These are phyloP conservation scores for Fonsecaea multimorphosa DNA, from an alignment of 2,329 filamentous ascomycete species.

Conservation along the genomic window DNA sequence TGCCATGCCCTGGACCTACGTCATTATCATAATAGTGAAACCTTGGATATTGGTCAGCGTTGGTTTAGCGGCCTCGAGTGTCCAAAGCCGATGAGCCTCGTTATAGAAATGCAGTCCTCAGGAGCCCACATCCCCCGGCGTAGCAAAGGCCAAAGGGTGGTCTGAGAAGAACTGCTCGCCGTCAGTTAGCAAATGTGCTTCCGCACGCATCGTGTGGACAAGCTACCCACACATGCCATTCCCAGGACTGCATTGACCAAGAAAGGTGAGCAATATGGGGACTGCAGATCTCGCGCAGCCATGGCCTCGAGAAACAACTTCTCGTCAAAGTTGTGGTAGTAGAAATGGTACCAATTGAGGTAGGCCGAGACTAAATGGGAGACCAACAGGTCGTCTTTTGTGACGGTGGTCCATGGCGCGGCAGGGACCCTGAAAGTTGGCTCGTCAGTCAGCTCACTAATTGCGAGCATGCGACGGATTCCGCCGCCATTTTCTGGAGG, in stretches of 20 bases:
- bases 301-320: slow-evolving; percentile 44
- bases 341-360: slow-evolving; percentile 44
- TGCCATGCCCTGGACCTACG: slow-evolving; percentile 21
- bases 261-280: slow-evolving; percentile 44
- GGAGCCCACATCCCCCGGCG: slow-evolving; percentile 41
- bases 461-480: slow-evolving; percentile 23
- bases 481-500: slow-evolving; percentile 12
- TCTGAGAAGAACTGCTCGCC: slow-evolving; percentile 47
- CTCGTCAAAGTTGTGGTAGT: slow-evolving; percentile 43
- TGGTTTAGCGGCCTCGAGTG: slow-evolving; percentile 44
- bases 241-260: slow-evolving; percentile 46
- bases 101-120: slow-evolving; percentile 45
- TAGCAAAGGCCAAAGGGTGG: slow-evolving; percentile 43
- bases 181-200: not conserved
- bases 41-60: slow-evolving; percentile 48
- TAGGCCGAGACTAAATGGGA: slow-evolving; percentile 46
- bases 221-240: slow-evolving; percentile 31
- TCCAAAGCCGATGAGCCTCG: slow-evolving; percentile 48
- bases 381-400: slow-evolving; percentile 43
- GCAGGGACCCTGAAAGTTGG: slow-evolving; percentile 22
- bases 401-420: slow-evolving; percentile 43
- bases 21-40: slow-evolving; percentile 44
- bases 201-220: not conserved
- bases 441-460: slow-evolving; percentile 25
- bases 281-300: slow-evolving; percentile 40